phyloP scores from a whole-genome alignment of 129 eudicot genomes.

The Ambrosia trifida region DNA sequence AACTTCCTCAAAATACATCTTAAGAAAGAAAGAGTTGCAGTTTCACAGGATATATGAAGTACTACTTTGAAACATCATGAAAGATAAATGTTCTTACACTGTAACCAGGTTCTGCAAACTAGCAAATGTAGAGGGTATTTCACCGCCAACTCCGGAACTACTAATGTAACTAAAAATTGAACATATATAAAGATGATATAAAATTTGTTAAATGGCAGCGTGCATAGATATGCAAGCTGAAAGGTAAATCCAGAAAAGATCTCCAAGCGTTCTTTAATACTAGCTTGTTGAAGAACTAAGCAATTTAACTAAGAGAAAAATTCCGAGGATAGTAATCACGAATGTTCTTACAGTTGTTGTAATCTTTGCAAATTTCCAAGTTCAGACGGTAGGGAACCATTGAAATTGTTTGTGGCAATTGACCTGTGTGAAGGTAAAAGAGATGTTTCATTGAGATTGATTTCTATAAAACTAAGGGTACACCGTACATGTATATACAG shows the following conservation, averaged over 20 bases:
- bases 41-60: not conserved
- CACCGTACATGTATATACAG: too few species aligned
- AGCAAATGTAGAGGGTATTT: constrained; percentile 66
- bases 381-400: constrained; percentile 48
- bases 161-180: not conserved
- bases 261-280: not conserved
- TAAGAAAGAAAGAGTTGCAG: too few species aligned
- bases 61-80: not conserved
- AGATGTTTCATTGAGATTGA: too few species aligned
- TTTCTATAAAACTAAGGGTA: too few species aligned
- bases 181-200: too few species aligned
- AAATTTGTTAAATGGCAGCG: not conserved
- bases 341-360: not conserved
- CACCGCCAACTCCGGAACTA: constrained; percentile 62
- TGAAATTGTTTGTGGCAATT: constrained; percentile 28
- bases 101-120: constrained; percentile 43
- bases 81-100: constrained; percentile 51
- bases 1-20: not conserved
- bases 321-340: not conserved
- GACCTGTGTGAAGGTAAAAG: constrained; percentile 35
- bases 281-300: not conserved
- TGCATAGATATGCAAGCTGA: not conserved
- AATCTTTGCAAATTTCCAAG: not conserved
- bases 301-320: not conserved
- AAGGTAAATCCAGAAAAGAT: not conserved